Percentiles rank a stretch among this genome's conserved stretches.
These are phyloP conservation scores for Mixia osmundae DNA, from an alignment of 1,284 basidiomycete genomes.

Conservation along the genomic window DNA sequence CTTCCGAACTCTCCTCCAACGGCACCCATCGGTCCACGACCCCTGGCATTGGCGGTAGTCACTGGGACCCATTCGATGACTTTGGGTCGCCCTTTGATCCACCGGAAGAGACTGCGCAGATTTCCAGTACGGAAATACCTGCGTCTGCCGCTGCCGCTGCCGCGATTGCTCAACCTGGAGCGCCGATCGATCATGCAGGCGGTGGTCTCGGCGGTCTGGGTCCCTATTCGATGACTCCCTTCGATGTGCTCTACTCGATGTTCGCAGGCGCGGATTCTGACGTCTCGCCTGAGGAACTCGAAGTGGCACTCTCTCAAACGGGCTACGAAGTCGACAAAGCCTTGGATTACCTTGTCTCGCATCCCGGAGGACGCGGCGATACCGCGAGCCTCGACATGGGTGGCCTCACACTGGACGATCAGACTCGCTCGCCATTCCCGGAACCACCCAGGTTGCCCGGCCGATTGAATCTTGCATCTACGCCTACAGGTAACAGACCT, in stretches of 20 bases:
- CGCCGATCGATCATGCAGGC: background rate
- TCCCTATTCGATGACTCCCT: constrained; percentile 53
- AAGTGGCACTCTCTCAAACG: constrained; percentile 66
- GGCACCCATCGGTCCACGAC: background rate
- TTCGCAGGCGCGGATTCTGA: constrained; percentile 51
- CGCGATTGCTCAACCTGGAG: background rate
- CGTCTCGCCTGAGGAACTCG: constrained; percentile 66
- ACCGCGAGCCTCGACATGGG: too few relatives aligned
- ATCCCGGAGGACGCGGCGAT: constrained; percentile 20
- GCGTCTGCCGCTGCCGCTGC: background rate
- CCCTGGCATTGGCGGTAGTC: background rate
- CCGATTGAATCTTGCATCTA: too few relatives aligned
- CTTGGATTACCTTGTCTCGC: constrained; percentile 71
- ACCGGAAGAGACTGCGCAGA: too few relatives aligned
- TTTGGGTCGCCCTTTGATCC: too few relatives aligned
- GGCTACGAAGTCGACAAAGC: constrained; percentile 86
- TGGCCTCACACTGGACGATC: too few relatives aligned
- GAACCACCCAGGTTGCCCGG: too few relatives aligned
- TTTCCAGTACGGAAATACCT: too few relatives aligned
- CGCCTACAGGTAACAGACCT: too few relatives aligned
- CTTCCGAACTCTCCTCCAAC: constrained; percentile 1
- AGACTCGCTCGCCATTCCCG: too few relatives aligned
- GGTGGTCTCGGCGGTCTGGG: background rate
- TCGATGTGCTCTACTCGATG: constrained; percentile 81
- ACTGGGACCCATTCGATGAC: too few relatives aligned